These are phyloP conservation scores for Corrigiola litoralis DNA, from an alignment of 179 eudicot species.

Conservation along the genomic window DNA sequence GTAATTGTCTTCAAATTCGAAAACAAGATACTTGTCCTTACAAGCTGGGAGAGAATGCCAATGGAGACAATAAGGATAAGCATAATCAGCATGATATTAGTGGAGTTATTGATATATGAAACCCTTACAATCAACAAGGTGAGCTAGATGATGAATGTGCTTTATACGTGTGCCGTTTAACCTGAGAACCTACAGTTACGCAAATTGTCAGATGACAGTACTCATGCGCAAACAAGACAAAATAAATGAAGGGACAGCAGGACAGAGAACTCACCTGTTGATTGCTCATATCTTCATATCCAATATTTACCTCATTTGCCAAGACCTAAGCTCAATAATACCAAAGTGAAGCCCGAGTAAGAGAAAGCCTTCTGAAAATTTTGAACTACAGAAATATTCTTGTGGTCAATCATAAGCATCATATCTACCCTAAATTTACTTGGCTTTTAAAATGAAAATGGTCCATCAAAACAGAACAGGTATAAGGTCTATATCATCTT, in stretches of 20 bases:
- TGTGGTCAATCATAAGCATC: not conserved
- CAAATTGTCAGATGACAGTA: not conserved
- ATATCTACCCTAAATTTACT: not conserved
- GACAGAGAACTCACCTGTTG: constrained; percentile 59
- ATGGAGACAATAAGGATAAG: not conserved
- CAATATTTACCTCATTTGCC: constrained; percentile 88
- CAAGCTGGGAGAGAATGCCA: constrained; percentile 51
- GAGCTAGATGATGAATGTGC: constrained; percentile 90
- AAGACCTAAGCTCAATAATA: constrained; percentile 46
- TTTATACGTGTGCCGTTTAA: constrained; percentile 67
- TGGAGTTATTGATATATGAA: not conserved
- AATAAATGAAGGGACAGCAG: not conserved
- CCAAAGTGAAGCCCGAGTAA: not conserved
- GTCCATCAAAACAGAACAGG: not conserved
- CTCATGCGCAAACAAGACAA: not conserved
- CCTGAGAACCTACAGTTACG: constrained; percentile 63
- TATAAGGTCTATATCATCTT: not conserved
- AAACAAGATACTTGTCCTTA: constrained; percentile 70
- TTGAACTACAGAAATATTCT: not conserved
- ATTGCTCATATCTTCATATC: constrained; percentile 88
- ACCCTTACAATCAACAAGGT: constrained; percentile 86
- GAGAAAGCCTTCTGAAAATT: not conserved
- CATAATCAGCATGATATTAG: not conserved
- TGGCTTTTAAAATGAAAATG: not conserved
- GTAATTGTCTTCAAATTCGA: constrained; percentile 91